A percentile compares a stretch with the other conserved stretches of the same genome.
phyloP scores from a whole-genome alignment of 2,329 filamentous ascomycete genomes.

The Colletotrichum destructivum region DNA sequence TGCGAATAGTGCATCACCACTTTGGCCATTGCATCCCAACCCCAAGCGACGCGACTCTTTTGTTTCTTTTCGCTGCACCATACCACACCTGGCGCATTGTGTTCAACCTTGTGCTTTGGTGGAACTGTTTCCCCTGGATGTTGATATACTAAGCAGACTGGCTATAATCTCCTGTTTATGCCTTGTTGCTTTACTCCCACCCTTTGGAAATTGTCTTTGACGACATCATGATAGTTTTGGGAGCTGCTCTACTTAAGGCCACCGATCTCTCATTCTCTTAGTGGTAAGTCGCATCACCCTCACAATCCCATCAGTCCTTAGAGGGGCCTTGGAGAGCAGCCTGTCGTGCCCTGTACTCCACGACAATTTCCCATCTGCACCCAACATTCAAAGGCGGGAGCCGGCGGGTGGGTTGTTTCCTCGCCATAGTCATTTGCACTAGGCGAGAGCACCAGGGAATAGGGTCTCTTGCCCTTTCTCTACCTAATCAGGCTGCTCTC shows the following conservation, averaged over 20 bases:
- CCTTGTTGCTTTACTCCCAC: conserved; percentile 38
- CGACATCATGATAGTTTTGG: conserved; percentile 61
- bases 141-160: conserved; percentile 29
- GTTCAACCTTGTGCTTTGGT: conserved; percentile 32
- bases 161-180: conserved; percentile 33
- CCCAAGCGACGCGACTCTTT: conserved; percentile 39
- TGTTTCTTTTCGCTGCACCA: conserved; percentile 28
- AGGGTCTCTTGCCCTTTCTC: background rate
- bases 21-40: conserved; percentile 39
- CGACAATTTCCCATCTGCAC: background rate
- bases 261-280: conserved; percentile 55
- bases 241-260: conserved; percentile 49
- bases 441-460: background rate
- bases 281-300: conserved; percentile 53
- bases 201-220: conserved; percentile 43
- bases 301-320: background rate
- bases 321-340: background rate
- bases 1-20: conserved; percentile 42
- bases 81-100: conserved; percentile 38
- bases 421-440: background rate
- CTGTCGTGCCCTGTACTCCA: background rate
- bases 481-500: background rate
- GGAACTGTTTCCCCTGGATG: conserved; percentile 30
- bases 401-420: conserved; percentile 4
- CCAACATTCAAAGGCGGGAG: background rate